Evolutionary conservation across 257 asterid species (phyloP), one percentile per base, ranked within the genome.

Genomic region (Pogostemon cablin): DNA sequence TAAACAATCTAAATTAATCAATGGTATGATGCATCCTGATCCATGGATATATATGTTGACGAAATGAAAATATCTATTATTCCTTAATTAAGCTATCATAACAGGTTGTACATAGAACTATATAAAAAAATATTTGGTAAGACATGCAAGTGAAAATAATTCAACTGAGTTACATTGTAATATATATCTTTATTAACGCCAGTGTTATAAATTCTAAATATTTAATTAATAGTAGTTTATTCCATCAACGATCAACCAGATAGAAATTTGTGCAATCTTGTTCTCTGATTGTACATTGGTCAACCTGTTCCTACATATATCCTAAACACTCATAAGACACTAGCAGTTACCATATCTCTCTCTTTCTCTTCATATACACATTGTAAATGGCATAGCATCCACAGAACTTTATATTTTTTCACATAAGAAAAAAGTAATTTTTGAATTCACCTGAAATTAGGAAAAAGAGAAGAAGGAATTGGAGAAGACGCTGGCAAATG

Each of bases 401-500:
- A 25, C 1, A 25, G 32, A 25, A 25, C 1, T 25, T 25, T 25
- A 25, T 25, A 25, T 25, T 25, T 25, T 25, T 25, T 25, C 32
- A 1, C 32, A 25, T 25, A 25, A 25, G 1, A 50, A 41, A 47
- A 65, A 65, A 65, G 6, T 47, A 39, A 53, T 37, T 5, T 4
- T 25, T 0, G 32, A 25, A 25, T 50, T 50, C 15, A 53, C 37
- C 4, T 6, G 5, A 53, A 41, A 34, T 3, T 71, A 81, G 79
- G 79, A 12, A 34, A 76, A 66, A 20, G 75, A 65, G 49, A 70
- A 41, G 41, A 72, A 60, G 3, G 55, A 40, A 12, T 67, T 88
- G 79, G 85, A 75, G 70, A 57, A 53, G 15, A 70, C 59, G 53
- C 39, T 88, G 73, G 73, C 68, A 54, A 59, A 46, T 35, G 86